Conservation (phyloP, 1,284 basidiomycete species). For the Limonomyces culmigenus region DNA sequence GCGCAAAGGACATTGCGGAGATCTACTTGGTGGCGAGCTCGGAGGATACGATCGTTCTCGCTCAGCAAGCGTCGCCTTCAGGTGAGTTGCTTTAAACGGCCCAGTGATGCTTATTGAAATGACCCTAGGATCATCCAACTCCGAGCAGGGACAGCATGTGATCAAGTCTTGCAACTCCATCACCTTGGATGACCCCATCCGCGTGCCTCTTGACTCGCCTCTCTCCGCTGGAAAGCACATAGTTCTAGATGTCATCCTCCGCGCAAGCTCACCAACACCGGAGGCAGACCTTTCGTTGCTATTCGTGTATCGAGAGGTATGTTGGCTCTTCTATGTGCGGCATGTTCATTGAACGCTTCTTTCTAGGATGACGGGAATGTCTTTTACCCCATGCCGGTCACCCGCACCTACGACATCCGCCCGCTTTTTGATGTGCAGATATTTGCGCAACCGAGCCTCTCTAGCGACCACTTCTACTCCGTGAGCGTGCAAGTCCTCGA, state of each 20-base stretch:
- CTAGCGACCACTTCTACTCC: constrained; percentile 29
- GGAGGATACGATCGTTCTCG: constrained; percentile 46
- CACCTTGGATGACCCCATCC: too few species aligned
- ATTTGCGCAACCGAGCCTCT: constrained; percentile 28
- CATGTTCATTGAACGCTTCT: too few species aligned
- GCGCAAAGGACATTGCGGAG: constrained; percentile 37
- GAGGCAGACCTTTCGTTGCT: constrained; percentile 39
- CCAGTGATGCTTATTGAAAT: too few species aligned
- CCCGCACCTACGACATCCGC: constrained; percentile 38
- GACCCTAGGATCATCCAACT: too few species aligned
- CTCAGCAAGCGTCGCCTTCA: constrained; percentile 15
- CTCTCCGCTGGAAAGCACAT: too few species aligned
- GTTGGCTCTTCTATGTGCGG: too few species aligned
- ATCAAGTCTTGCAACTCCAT: too few species aligned
- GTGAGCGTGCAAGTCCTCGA: constrained; percentile 46
- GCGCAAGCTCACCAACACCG: neutral
- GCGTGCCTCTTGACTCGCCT: too few species aligned
- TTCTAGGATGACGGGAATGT: constrained; percentile 24
- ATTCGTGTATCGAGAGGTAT: constrained; percentile 56
- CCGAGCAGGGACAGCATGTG: too few species aligned
- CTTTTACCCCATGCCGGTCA: constrained; percentile 39
- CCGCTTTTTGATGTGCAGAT: constrained; percentile 34
- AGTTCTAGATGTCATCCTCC: constrained; percentile 23
- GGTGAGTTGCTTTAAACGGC: constrained; percentile 28
- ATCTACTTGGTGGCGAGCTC: constrained; percentile 47